These are phyloP conservation scores for Xanthoconium purpureum DNA, from an alignment of 768 basidiomycete species.

Conservation along the genomic window DNA sequence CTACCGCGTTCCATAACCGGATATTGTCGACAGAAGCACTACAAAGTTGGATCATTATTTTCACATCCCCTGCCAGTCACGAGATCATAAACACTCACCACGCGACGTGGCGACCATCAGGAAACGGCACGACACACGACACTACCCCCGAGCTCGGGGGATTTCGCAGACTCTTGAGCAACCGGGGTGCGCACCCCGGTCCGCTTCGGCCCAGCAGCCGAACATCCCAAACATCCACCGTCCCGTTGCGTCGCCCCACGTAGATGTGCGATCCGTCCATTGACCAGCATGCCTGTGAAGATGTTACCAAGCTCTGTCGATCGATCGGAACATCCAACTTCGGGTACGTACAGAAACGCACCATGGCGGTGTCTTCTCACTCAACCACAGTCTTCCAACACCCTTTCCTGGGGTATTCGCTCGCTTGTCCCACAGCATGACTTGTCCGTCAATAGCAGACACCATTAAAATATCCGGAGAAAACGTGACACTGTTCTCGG, in stretches of 20 bases:
- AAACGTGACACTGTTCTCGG: slow-evolving; percentile 55
- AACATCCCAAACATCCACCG: slow-evolving; percentile 93
- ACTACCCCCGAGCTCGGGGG: slow-evolving; percentile 88
- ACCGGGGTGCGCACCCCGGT: slow-evolving; percentile 61
- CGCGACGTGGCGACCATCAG: slow-evolving; percentile 87
- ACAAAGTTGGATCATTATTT: slow-evolving; percentile 17
- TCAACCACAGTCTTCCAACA: slow-evolving; percentile 83
- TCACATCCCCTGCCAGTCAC: slow-evolving; percentile 17
- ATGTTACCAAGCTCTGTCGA: not conserved
- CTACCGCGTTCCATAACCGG: slow-evolving; percentile 87
- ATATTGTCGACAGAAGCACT: slow-evolving; percentile 94
- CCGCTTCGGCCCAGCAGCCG: slow-evolving; percentile 70
- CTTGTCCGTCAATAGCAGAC: slow-evolving; percentile 87
- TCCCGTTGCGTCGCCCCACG: slow-evolving; percentile 86
- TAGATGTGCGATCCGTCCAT: slow-evolving; percentile 83
- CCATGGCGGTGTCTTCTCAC: slow-evolving; percentile 93
- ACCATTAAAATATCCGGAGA: slow-evolving; percentile 87
- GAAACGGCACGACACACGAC: slow-evolving; percentile 87
- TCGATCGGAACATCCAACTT: slow-evolving; percentile 1
- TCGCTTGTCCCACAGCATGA: slow-evolving; percentile 88
- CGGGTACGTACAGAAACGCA: slow-evolving; percentile 77
- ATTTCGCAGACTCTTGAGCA: slow-evolving; percentile 81
- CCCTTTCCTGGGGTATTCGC: slow-evolving; percentile 61
- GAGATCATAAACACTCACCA: slow-evolving; percentile 53
- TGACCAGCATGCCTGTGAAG: slow-evolving; percentile 87